A percentile compares a stretch with the other conserved stretches of the same genome.
Evolutionary conservation across 148 eudicot genomes (phyloP).

Genomic region (Limonium bicolor): DNA sequence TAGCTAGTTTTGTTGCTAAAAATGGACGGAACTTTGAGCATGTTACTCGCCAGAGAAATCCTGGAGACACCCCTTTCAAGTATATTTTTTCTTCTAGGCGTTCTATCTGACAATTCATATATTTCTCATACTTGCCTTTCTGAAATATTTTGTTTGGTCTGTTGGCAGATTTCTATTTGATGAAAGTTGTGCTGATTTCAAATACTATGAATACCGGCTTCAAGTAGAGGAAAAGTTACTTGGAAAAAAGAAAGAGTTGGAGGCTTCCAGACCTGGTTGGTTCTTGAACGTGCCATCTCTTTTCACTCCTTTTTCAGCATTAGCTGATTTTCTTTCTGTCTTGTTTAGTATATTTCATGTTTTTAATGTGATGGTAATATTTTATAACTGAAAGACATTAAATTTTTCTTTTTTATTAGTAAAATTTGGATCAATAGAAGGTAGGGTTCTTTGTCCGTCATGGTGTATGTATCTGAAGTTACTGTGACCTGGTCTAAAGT

Average conservation of each 20-base stretch:
- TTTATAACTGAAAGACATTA: too few relatives aligned
- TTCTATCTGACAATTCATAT: too few relatives aligned
- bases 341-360: too few relatives aligned
- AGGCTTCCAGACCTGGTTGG: constrained; percentile 41
- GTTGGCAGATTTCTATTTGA: constrained; percentile 82
- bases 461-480: too few relatives aligned
- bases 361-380: too few relatives aligned
- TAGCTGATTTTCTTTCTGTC: too few relatives aligned
- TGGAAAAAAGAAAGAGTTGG: constrained; percentile 26
- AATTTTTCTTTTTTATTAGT: too few relatives aligned
- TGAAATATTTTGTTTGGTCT: too few relatives aligned
- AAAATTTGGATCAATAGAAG: too few relatives aligned
- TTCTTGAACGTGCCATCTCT: constrained; percentile 8
- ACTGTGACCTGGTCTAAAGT: too few relatives aligned
- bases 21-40: constrained; percentile 85
- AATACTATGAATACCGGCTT: constrained; percentile 69
- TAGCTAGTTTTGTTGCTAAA: constrained; percentile 94
- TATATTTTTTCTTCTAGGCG: constrained; percentile 11
- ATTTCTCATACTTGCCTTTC: background rate
- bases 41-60: constrained; percentile 80
- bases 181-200: constrained; percentile 62
- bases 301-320: too few relatives aligned
- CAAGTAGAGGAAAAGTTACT: constrained; percentile 56
- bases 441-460: too few relatives aligned
- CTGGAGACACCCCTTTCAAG: constrained; percentile 95